These are phyloP conservation scores for Neofusicoccum kwambonambiense DNA, from an alignment of 2,329 filamentous ascomycete genomes.

Conservation along the genomic window DNA sequence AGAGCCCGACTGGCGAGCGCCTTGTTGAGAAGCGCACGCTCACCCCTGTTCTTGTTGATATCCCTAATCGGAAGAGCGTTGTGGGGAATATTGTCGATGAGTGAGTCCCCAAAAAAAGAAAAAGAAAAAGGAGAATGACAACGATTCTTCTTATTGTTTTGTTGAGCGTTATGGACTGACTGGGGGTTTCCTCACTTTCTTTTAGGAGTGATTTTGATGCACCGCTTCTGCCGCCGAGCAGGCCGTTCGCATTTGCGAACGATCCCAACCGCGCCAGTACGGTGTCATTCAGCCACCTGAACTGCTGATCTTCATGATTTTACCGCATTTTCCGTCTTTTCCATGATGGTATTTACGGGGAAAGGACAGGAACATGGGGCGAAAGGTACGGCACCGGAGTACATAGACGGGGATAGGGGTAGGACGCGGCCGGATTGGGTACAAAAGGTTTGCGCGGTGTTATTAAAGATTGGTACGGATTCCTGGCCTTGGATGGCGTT, in stretches of 20 bases:
- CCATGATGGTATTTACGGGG: neutral
- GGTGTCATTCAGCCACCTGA: slow-evolving; percentile 11
- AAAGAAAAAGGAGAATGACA: too few relatives aligned
- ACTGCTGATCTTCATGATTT: slow-evolving; percentile 1
- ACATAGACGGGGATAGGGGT: neutral
- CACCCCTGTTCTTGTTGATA: slow-evolving; percentile 9
- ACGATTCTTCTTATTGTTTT: neutral
- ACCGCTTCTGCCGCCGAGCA: neutral
- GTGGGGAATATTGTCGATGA: slow-evolving; percentile 14
- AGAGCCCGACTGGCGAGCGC: slow-evolving; percentile 13
- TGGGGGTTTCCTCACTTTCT: neutral
- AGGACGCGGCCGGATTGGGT: neutral
- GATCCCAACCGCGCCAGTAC: slow-evolving; percentile 8
- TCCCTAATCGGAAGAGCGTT: slow-evolving; percentile 11
- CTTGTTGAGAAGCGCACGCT: slow-evolving; percentile 12
- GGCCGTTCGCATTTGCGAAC: neutral
- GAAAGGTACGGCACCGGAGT: neutral
- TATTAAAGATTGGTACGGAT: neutral
- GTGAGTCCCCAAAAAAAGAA: neutral
- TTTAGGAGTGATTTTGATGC: neutral
- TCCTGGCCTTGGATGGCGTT: neutral
- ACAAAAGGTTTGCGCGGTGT: neutral
- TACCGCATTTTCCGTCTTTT: neutral
- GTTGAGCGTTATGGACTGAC: neutral
- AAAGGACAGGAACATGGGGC: neutral